Evolutionary conservation across 805 yeast genomes (phyloP), one percentile per base, ranked within the genome.

Genomic region (Kuraishia molischiana): DNA sequence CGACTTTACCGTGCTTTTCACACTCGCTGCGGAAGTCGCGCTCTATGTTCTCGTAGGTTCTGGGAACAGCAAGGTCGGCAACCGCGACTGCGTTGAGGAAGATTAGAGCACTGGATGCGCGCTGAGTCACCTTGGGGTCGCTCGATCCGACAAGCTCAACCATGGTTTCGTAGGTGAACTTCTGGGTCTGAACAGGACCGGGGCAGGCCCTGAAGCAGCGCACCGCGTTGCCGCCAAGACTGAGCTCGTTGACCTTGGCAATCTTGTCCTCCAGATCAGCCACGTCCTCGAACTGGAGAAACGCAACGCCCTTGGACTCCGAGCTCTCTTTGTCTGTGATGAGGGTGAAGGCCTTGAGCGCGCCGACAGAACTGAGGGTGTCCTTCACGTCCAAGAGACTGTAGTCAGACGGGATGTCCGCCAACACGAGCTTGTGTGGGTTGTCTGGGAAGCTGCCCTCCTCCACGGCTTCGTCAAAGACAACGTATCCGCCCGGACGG

Each of bases 31-130:
- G 39, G 18, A 89, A 66, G 28, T 83, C 81, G 4, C 66, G 62
- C 32, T 64, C 53, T 15, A 81, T 61, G 34, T 72, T 74, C 19
- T 66, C 58, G 44, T 62, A 74, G 22, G 63, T 68, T 0, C 52
- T 53, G 19, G 67, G 73, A 32, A 74, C 74, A 17, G 67, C 56
- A 38, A 85, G 56, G 44, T 84, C 94, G 26, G 75, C 74, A 1
- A 79, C 70, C 2, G 80, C 69, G 1, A 85, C 67, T 34, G 76
- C 61, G 50, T 87, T 89, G 28, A 84, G 53, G 3, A 87, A 56
- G 39, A 81, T 76, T 5, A 89, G 51, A 1, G 83, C 85, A 13
- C 53, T 66, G 0, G 77, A 55, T 29, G 31, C 30, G 21, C 39
- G 37, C 32, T 49, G 55, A n/a, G 36, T 29, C 1, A 53, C 40